These are phyloP conservation scores for Colletotrichum sp. DNA, from an alignment of 2,329 filamentous ascomycete genomes.

Conservation along the genomic window DNA sequence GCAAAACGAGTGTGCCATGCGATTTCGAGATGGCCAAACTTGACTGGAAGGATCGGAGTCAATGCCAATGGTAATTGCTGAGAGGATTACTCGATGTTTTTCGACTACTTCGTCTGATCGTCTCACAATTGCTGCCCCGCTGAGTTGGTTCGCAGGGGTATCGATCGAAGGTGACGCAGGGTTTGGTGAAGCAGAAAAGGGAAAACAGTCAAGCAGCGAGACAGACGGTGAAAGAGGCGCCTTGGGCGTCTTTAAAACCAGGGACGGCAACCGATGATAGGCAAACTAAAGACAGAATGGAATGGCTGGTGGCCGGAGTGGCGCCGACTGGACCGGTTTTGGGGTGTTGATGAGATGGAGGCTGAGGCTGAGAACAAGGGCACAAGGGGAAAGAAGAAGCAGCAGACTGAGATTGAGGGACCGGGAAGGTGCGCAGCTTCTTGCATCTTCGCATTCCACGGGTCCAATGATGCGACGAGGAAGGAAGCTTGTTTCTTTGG, in stretches of 20 bases:
- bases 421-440: neutral
- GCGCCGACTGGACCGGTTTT: neutral
- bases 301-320: conserved; percentile 3
- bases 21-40: neutral
- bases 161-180: neutral
- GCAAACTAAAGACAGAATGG: neutral
- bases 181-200: neutral
- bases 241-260: neutral
- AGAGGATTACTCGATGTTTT: neutral
- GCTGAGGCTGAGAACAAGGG: neutral
- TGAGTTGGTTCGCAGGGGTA: neutral
- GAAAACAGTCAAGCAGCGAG: neutral
- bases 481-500: conserved; percentile 6
- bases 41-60: neutral
- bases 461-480: neutral
- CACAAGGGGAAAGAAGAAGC: neutral
- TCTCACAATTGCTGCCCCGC: accelerated
- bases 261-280: neutral
- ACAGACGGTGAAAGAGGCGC: neutral
- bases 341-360: neutral
- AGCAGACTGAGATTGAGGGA: neutral
- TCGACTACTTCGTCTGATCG: neutral
- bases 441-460: neutral
- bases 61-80: accelerated
- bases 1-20: neutral